Conservation (phyloP, 805 yeast species). For the Wickerhamiella sorbophila region DNA sequence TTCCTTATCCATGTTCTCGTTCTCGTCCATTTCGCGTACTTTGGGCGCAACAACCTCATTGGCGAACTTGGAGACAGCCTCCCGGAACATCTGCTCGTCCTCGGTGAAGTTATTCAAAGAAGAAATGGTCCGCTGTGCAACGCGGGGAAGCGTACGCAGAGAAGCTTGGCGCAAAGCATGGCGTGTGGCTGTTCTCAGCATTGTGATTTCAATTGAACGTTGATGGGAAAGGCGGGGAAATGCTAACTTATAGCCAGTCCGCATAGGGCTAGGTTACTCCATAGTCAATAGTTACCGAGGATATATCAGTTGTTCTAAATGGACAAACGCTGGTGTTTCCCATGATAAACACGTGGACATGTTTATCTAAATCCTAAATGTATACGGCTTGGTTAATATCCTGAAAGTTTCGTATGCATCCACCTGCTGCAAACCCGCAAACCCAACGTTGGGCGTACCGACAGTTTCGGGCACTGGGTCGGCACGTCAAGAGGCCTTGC, state of each 20-base stretch:
- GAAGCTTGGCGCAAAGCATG: background rate
- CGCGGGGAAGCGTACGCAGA: background rate
- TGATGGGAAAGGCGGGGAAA: background rate
- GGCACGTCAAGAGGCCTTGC: no score
- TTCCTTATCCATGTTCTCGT: constrained; percentile 17
- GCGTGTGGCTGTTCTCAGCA: background rate
- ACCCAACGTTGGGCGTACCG: no score
- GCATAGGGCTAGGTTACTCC: no score
- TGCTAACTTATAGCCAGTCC: background rate
- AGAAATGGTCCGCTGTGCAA: constrained; percentile 6
- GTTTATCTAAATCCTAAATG: no score
- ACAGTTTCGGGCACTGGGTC: no score
- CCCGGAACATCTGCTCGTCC: constrained; percentile 30
- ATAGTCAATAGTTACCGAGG: no score
- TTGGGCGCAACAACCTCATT: constrained; percentile 28
- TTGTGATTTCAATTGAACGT: background rate
- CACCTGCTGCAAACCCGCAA: no score
- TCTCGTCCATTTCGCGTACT: constrained; percentile 26
- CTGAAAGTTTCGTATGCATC: no score
- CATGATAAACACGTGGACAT: no score
- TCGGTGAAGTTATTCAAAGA: constrained; percentile 27
- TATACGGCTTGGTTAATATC: no score
- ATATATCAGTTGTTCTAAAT: no score
- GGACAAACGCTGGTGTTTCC: no score
- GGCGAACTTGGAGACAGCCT: constrained; percentile 28